phyloP scores from a whole-genome alignment of 2,329 filamentous ascomycete species.

The Zalaria sp. region DNA sequence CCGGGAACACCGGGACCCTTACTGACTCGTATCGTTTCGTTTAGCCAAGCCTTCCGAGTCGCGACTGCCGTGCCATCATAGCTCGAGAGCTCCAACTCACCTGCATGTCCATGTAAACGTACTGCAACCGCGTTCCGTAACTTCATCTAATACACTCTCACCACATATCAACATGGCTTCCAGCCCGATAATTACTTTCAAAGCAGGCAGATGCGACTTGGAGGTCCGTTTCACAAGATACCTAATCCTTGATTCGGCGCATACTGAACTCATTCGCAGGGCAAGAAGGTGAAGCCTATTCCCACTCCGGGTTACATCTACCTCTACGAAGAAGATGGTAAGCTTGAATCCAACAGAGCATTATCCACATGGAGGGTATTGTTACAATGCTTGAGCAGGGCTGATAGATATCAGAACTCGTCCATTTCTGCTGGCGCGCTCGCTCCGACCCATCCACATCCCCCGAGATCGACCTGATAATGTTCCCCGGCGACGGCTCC shows the following conservation, averaged over 20 bases:
- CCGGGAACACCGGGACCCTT: no score
- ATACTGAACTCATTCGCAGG: constrained; percentile 16
- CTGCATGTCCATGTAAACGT: no score
- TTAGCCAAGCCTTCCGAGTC: no score
- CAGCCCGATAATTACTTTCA: constrained; percentile 83
- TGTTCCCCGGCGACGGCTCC: constrained; percentile 79
- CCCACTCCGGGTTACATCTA: constrained; percentile 76
- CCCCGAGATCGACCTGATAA: constrained; percentile 78
- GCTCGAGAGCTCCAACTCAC: no score
- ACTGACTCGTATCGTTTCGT: no score
- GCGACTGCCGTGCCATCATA: no score
- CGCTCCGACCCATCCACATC: constrained; percentile 55
- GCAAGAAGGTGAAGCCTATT: constrained; percentile 57
- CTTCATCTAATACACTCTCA: no score
- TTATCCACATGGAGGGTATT: neutral
- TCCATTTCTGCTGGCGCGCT: constrained; percentile 95
- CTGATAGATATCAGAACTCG: constrained; percentile 46
- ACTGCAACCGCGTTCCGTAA: no score
- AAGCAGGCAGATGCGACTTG: constrained; percentile 78
- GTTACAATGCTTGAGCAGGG: no score
- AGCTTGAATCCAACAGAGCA: constrained; percentile 4
- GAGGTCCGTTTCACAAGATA: constrained; percentile 45
- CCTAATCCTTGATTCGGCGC: constrained; percentile 20
- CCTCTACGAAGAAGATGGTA: constrained; percentile 82
- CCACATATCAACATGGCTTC: constrained; percentile 52